Percentiles rank a stretch among this genome's conserved stretches.
Conservation (phyloP, 495 filamentous ascomycete species). For the Collariella sp. region DNA sequence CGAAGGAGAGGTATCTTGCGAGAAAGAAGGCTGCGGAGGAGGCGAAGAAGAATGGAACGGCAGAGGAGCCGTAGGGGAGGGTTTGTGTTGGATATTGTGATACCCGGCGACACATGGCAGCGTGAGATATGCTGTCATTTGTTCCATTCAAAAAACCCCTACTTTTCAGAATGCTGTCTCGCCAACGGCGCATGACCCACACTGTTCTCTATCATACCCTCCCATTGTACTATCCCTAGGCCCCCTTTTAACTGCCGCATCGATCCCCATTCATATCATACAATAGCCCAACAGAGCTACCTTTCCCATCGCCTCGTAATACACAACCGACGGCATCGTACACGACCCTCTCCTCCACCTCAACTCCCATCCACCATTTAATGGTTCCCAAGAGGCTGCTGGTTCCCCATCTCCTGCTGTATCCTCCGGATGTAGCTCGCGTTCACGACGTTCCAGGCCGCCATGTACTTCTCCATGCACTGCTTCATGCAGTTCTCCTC, state of each 20-base stretch:
- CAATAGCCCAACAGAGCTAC: too few relatives aligned
- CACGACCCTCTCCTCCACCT: background rate
- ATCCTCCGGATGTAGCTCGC: conserved; percentile 64
- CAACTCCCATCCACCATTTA: background rate
- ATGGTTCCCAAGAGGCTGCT: conserved; percentile 2
- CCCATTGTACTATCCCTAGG: background rate
- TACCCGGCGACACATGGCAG: background rate
- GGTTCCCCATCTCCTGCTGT: conserved; percentile 46
- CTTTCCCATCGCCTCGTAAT: too few relatives aligned
- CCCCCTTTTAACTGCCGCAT: background rate
- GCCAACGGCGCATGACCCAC: too few relatives aligned
- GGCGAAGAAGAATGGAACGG: conserved; percentile 45
- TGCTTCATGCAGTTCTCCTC: conserved; percentile 65
- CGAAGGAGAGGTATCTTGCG: conserved; percentile 78
- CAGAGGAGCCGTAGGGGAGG: conserved; percentile 5
- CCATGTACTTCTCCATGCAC: conserved; percentile 98
- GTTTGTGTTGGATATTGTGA: background rate
- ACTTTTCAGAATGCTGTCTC: too few relatives aligned
- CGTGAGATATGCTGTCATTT: background rate
- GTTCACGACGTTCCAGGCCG: conserved; percentile 81
- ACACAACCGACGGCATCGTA: too few relatives aligned
- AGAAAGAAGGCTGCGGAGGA: conserved; percentile 74
- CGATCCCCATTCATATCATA: background rate
- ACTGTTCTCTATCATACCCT: background rate
- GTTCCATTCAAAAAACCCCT: background rate